Base-by-base conservation (phyloP, 2,329 filamentous ascomycete genomes). In the Penicillium corylophilum region DNA sequence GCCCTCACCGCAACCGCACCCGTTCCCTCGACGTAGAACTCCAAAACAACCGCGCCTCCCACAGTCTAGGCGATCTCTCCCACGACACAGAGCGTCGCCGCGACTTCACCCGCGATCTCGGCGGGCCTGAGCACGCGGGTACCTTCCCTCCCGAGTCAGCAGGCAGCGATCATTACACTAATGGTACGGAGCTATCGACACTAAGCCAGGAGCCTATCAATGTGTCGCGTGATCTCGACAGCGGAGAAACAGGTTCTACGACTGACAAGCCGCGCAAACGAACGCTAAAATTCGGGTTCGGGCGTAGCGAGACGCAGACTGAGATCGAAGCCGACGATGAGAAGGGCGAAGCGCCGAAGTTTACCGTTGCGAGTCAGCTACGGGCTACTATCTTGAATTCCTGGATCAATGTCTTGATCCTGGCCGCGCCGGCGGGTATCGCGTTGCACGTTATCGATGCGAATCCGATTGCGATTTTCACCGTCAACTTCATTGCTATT, bases 401-500 rank as follows among this genome's bases (percentile, higher is more conserved):
- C 0, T 95, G 89, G 84, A 87, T 96, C 74, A 96, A 96, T 66
- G 66, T 95, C 22, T 75, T 96, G 23, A 76, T 96, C 20, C 46
- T 96, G 15, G 84, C 86, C 20, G 90, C 89, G 0, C 92, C 92
- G 0, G 82, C 85, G 29, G 92, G 92, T 52, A 90, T 96, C 63
- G 88, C 82, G 2, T 70, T 93, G 46, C 83, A 89, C 63, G 90
- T 87, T 65, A 74, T 84, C 16, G 58, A 75, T 10, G 74, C 88
- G 46, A 77, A 81, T 64, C 77, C 79, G 3, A 78, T 87, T 51
- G 81, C 79, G 18, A 78, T 94, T 42, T 96, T 96, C 65, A 83
- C 92, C 50, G 82, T 96, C 72, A 96, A 96, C 75, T 96, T 96
- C 65, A 82, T 96, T 57, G 93, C 92, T 55, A 96, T 96, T 61